Percentiles rank a stretch among this genome's conserved stretches.
These are phyloP conservation scores for Suhomyces faveliae DNA, from an alignment of 805 yeast species.

Conservation along the genomic window DNA sequence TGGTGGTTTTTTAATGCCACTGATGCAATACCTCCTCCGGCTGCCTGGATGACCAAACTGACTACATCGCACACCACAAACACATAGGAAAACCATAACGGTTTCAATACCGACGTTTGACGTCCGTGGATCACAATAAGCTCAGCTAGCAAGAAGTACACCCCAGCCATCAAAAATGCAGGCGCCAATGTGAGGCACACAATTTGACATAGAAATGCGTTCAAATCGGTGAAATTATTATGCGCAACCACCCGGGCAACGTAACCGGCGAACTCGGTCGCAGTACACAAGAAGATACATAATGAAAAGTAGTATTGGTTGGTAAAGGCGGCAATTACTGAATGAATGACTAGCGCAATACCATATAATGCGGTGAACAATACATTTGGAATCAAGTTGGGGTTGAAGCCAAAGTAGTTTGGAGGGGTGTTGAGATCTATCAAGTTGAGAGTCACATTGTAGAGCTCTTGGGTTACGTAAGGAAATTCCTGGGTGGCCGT, in stretches of 20 bases:
- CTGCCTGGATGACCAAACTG: conserved; percentile 65
- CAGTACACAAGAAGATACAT: conserved; percentile 54
- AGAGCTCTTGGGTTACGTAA: conserved; percentile 18
- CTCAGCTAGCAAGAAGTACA: conserved; percentile 71
- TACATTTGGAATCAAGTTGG: conserved; percentile 56
- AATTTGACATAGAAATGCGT: conserved; percentile 60
- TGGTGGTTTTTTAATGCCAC: conserved; percentile 15
- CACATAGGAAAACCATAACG: conserved; percentile 59
- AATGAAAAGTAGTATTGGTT: conserved; percentile 66
- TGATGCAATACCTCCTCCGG: conserved; percentile 76
- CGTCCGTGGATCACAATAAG: conserved; percentile 52
- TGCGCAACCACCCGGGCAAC: conserved; percentile 54
- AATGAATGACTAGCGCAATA: conserved; percentile 16
- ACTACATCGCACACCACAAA: conserved; percentile 67
- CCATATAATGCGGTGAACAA: conserved; percentile 57
- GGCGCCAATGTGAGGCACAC: conserved; percentile 76
- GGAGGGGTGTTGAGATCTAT: conserved; percentile 12
- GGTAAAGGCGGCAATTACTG: conserved; percentile 37
- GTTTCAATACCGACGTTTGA: conserved; percentile 49
- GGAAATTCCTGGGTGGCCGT: conserved; percentile 19
- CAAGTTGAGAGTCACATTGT: conserved; percentile 20
- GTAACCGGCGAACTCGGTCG: conserved; percentile 68
- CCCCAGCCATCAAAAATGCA: conserved; percentile 80
- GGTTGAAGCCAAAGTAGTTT: conserved; percentile 37
- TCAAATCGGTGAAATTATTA: conserved; percentile 24